Evolutionary conservation across 2,329 filamentous ascomycete species (phyloP).

Genomic region (Apiospora aurea): DNA sequence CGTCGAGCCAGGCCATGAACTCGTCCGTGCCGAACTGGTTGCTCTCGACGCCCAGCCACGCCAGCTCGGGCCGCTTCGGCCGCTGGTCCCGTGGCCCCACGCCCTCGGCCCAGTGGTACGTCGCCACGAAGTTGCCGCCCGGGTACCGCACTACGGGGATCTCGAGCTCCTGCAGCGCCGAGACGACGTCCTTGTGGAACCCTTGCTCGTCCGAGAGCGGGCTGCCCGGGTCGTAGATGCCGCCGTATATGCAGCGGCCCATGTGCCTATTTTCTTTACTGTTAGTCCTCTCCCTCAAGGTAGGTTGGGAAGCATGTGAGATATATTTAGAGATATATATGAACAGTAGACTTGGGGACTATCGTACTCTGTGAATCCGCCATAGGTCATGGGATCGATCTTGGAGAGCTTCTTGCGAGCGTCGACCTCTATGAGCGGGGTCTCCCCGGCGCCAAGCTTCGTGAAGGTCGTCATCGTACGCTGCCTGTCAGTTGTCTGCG

Average conservation of each 20-base stretch:
- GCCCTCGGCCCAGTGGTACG: constrained; percentile 86
- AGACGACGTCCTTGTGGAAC: constrained; percentile 81
- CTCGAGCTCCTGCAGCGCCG: constrained; percentile 74
- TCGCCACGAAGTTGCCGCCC: constrained; percentile 84
- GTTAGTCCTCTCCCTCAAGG: neutral
- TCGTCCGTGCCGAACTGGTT: constrained; percentile 88
- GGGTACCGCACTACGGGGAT: constrained; percentile 82
- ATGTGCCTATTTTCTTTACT: constrained; percentile 67
- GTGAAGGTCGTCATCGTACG: constrained; percentile 75
- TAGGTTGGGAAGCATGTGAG: neutral
- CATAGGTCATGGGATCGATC: constrained; percentile 83
- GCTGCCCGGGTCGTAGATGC: constrained; percentile 81
- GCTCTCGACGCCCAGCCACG: constrained; percentile 78
- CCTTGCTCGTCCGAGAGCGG: constrained; percentile 76
- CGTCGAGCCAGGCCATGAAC: constrained; percentile 82
- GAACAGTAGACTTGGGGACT: neutral
- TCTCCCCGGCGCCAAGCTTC: constrained; percentile 65
- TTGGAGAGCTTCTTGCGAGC: constrained; percentile 70
- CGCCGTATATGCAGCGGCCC: constrained; percentile 88
- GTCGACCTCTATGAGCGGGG: constrained; percentile 71
- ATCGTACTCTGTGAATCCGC: constrained; percentile 80
- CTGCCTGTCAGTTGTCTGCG: neutral
- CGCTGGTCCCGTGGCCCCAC: constrained; percentile 76
- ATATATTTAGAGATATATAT: neutral
- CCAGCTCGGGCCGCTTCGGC: constrained; percentile 73